Conservation (phyloP, 345 rosid genomes). For the Eucalyptus regnans region DNA sequence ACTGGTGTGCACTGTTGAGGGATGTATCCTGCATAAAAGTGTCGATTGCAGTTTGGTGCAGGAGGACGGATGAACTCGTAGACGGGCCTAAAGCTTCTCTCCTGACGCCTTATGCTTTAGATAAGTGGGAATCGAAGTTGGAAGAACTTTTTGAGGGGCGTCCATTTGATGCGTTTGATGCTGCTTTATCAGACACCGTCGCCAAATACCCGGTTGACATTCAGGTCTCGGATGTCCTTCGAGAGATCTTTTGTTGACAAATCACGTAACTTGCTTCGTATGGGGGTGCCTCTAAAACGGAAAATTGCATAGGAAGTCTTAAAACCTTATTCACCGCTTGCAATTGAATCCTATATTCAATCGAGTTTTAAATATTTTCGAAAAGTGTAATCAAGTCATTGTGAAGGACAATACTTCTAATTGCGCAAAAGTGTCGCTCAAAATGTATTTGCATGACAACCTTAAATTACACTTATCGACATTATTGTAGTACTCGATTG, state of each 20-base stretch:
- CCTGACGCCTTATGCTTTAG: constrained; percentile 71
- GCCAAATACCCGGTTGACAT: constrained; percentile 68
- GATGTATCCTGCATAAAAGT: constrained; percentile 65
- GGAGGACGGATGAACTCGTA: constrained; percentile 56
- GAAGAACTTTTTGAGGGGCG: constrained; percentile 75
- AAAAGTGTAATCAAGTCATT: neutral
- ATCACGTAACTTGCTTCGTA: neutral
- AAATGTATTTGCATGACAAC: neutral
- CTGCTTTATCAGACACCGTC: constrained; percentile 73
- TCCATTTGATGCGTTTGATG: constrained; percentile 76
- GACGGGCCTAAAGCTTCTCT: constrained; percentile 86
- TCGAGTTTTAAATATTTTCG: neutral
- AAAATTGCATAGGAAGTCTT: neutral
- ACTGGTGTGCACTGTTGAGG: neutral
- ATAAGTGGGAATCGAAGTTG: constrained; percentile 79
- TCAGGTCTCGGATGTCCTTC: constrained; percentile 28
- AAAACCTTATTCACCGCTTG: neutral
- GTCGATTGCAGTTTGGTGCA: constrained; percentile 56
- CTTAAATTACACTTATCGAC: neutral
- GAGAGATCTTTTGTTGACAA: neutral
- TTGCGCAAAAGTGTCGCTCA: neutral
- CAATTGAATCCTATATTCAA: neutral
- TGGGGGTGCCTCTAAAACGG: neutral
- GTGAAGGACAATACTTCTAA: neutral
- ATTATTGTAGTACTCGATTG: neutral